Evolutionary conservation across 2,329 filamentous ascomycete genomes (phyloP), one percentile per base, ranked within the genome.

Genomic region (Aspergillus pseudoterreus): DNA sequence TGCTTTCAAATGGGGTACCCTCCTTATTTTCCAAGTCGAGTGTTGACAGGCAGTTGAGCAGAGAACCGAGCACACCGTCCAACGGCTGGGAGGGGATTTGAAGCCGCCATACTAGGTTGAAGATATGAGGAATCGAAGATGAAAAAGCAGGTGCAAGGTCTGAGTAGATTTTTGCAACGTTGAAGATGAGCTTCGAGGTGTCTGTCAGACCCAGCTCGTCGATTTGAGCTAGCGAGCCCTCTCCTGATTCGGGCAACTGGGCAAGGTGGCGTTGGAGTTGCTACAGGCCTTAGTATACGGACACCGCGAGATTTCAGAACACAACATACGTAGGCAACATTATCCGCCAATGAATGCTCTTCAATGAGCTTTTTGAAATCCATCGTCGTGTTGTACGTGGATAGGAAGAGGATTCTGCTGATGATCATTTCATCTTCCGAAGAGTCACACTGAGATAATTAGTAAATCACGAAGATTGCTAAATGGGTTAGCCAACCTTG

Each of bases 131-230:
- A 39, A 95, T 79, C 2, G 86, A 83, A 19, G 81, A 74, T 1
- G 83, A 83, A 64, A 96, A 95, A 0, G 77, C 72, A 0, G 75
- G 68, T 4, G 75, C 71, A 22, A 86, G 78, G 39, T 85, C 78
- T 4, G 84, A 82, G 62, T 86, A 87, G 63, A 85, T 84, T 61
- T 92, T 85, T 1, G 87, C 88, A 48, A 96, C 78, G 69, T 96
- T 96, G 78, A 95, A 97, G 47, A 95, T 74, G 38, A 97, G 78
- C 65, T 95, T 96, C 45, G 94, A 75, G 0, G 88, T 92, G 69
- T 97, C 92, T 8, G 79, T 79, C 35, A 97, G 78, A 0, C 92
- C 90, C 82, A 92, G 84, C 52, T 87, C 84, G 57, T 87, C 84
- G 79, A 92, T 68, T 50, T 67, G 64, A 3, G 67, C 59, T 32